Percentiles rank a stretch among this genome's conserved stretches.
Conservation (phyloP, 1,139 yeast species). For the Wickerhamomyces sp. region DNA sequence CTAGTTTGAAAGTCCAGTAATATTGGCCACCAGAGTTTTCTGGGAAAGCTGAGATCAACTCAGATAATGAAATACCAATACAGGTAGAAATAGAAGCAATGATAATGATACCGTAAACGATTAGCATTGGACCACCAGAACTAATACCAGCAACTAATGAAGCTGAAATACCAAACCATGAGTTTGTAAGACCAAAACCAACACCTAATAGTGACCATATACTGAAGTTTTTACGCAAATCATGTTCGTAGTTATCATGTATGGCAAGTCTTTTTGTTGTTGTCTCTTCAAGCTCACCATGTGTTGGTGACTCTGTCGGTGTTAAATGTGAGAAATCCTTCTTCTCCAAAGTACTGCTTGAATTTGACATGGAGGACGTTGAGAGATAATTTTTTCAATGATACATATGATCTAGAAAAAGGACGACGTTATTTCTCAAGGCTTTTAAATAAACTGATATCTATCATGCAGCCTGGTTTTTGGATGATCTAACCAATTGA, state of each 20-base stretch:
- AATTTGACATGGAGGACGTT: background rate
- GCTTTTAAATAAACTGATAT: no score
- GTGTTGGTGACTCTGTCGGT: background rate
- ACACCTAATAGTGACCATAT: conserved; percentile 49
- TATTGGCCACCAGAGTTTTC: conserved; percentile 63
- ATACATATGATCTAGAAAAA: no score
- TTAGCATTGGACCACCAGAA: conserved; percentile 66
- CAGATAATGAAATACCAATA: conserved; percentile 50
- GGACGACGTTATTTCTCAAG: no score
- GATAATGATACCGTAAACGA: conserved; percentile 63
- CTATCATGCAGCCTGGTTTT: no score
- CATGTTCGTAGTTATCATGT: conserved; percentile 25
- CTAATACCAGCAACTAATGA: conserved; percentile 54
- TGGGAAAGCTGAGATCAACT: conserved; percentile 53
- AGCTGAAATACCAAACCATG: conserved; percentile 64
- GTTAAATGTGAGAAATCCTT: background rate
- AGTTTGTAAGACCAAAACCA: conserved; percentile 61
- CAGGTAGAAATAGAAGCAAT: conserved; percentile 49
- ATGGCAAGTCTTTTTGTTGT: conserved; percentile 2
- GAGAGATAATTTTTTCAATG: no score
- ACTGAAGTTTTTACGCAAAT: conserved; percentile 30
- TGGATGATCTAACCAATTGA: no score
- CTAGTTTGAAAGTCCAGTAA: conserved; percentile 56
- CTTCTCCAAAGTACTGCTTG: background rate
- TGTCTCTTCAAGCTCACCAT: conserved; percentile 5